Conservation (phyloP, 169 alveolate genomes). For the Cryptosporidium felis region DNA sequence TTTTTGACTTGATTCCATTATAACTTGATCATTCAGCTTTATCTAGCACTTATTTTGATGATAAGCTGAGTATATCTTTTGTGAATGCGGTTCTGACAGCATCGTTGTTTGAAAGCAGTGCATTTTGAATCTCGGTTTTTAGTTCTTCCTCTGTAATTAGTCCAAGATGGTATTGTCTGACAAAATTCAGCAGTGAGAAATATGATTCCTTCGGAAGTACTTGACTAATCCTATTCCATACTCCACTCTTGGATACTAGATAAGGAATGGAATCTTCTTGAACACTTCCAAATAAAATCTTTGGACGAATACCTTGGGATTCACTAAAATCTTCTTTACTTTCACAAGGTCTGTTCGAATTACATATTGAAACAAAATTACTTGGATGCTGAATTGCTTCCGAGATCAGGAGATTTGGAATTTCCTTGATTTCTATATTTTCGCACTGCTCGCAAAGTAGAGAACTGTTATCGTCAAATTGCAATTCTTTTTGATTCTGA, state of each 20-base stretch:
- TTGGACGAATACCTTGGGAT: no score
- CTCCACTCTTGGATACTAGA: slow-evolving; percentile 12
- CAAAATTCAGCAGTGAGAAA: slow-evolving; percentile 32
- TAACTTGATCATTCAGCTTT: no score
- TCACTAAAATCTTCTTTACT: no score
- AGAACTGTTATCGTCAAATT: not conserved
- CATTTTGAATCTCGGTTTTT: slow-evolving; percentile 46
- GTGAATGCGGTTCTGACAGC: slow-evolving; percentile 53
- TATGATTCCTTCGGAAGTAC: slow-evolving; percentile 46
- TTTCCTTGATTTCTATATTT: slow-evolving; percentile 45
- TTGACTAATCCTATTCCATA: slow-evolving; percentile 61
- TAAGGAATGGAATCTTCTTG: not conserved
- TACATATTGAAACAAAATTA: slow-evolving; percentile 4
- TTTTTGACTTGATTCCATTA: no score
- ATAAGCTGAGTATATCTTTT: slow-evolving; percentile 26
- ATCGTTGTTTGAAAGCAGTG: slow-evolving; percentile 15
- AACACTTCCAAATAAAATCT: no score
- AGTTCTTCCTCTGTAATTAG: slow-evolving; percentile 43
- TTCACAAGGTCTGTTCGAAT: not conserved
- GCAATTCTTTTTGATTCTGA: no score
- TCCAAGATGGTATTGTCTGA: slow-evolving; percentile 40
- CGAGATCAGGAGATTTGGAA: slow-evolving; percentile 4
- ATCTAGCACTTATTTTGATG: slow-evolving; percentile 20
- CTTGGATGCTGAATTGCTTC: slow-evolving; percentile 37
- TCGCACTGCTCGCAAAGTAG: slow-evolving; percentile 21